Percentiles rank a stretch among this genome's conserved stretches.
phyloP scores from a whole-genome alignment of 129 eudicot genomes.

The Solidago caesia region DNA sequence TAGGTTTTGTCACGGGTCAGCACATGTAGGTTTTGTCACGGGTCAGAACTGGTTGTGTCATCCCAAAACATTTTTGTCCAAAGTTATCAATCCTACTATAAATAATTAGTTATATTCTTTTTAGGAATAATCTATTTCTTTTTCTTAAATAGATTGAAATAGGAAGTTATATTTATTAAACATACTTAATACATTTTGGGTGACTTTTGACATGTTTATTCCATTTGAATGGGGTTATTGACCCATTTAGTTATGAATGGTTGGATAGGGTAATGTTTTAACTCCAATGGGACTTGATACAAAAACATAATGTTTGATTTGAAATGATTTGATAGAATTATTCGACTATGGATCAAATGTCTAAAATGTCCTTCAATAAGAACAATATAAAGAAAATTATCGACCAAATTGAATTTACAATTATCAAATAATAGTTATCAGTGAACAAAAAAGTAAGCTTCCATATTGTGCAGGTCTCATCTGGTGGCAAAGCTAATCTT shows the following conservation, averaged over 20 bases:
- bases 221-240: background rate
- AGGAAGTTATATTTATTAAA: background rate
- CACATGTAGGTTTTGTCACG: background rate
- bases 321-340: background rate
- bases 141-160: background rate
- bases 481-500: conserved; percentile 83
- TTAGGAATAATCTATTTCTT: background rate
- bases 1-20: background rate
- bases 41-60: background rate
- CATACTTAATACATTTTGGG: background rate
- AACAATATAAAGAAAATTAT: background rate
- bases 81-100: background rate
- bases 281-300: too few species aligned
- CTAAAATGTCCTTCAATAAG: background rate
- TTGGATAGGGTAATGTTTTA: too few species aligned
- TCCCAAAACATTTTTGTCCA: background rate
- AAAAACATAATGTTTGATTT: background rate
- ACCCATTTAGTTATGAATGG: background rate
- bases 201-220: background rate
- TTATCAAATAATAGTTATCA: background rate
- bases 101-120: too few species aligned
- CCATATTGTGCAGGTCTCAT: conserved; percentile 60
- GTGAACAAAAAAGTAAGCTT: background rate
- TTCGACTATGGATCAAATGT: background rate
- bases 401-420: background rate